Base-by-base conservation (phyloP, 2,329 filamentous ascomycete genomes). In the Calonectria montana region DNA sequence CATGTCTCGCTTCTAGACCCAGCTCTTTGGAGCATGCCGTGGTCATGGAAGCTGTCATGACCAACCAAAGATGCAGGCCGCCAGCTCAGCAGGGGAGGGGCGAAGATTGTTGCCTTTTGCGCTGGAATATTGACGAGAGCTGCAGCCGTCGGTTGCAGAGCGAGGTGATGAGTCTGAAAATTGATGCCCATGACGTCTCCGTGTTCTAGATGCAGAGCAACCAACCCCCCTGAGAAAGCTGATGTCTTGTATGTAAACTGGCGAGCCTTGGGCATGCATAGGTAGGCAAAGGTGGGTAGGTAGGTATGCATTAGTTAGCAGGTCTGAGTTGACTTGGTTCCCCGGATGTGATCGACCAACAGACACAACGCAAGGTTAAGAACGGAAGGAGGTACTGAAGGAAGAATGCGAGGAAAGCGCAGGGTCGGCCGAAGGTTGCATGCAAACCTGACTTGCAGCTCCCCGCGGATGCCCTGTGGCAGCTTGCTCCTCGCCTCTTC, bases 81-180 rank as follows among this genome's bases (percentile, higher is more conserved):
- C 37, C 27, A 16, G 39, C 25, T 48, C 45, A 21, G 47, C 37
- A 63, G 39, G 69, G 57, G 39, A 59, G 61, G 41, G 48, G 67
- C 23, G 43, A 47, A 29, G 41, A 70, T 48, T 71, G 57, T 35
- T 37, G 39, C 57, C 64, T 31, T 64, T 64, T 64, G 47, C n/a
- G 62, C 23, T 41, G 57, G 13, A 43, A 39, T 25, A 50, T 48
- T 66, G 68, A 53, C 47, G 48, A 29, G 35, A 25, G 63, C 31
- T 61, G 62, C 62, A 61, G 50, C 21, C 21, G 29, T 53, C 41
- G 50, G 48, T 45, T 45, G 53, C 62, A 35, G 48, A 16, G 35
- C n/a, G 50, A 64, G 41, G 57, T 64, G 57, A 67, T 45, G 45
- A 61, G 65, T 68, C 65, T 63, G 43, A 63, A 67, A 68, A 63